phyloP scores from a whole-genome alignment of 306 rosid genomes.

The Prunus campanulata region DNA sequence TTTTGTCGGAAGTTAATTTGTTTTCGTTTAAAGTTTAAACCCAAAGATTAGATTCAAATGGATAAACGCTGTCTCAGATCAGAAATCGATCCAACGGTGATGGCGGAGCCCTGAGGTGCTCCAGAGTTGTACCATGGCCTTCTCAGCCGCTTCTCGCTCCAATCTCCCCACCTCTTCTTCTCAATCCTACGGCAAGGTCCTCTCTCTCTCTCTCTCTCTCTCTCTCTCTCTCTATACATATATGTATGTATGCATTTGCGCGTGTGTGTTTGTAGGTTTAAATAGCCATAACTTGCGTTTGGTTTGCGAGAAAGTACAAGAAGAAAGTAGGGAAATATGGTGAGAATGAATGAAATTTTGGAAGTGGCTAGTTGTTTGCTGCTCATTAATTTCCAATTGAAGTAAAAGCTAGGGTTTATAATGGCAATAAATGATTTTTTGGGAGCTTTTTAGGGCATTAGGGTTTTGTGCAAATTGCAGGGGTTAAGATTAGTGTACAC shows the following conservation, averaged over 20 bases:
- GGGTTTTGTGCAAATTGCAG: neutral
- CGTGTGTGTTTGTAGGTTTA: neutral
- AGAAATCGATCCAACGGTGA: neutral
- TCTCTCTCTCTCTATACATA: neutral
- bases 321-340: neutral
- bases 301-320: conserved; percentile 1
- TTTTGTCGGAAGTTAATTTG: neutral
- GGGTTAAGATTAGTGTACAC: neutral
- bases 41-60: neutral
- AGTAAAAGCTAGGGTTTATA: neutral
- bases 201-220: neutral
- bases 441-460: neutral
- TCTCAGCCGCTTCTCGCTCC: conserved; percentile 46
- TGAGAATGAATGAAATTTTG: neutral
- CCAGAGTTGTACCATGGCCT: conserved; percentile 49
- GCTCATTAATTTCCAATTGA: neutral
- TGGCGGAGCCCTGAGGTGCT: conserved; percentile 28
- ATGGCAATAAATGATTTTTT: neutral
- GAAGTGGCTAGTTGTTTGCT: neutral
- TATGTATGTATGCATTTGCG: neutral
- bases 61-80: neutral
- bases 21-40: neutral
- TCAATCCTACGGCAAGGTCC: conserved; percentile 37
- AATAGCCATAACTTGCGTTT: neutral
- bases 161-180: conserved; percentile 40